These are phyloP conservation scores for Colletotrichum sp. DNA, from an alignment of 2,329 filamentous ascomycete species.

Conservation along the genomic window DNA sequence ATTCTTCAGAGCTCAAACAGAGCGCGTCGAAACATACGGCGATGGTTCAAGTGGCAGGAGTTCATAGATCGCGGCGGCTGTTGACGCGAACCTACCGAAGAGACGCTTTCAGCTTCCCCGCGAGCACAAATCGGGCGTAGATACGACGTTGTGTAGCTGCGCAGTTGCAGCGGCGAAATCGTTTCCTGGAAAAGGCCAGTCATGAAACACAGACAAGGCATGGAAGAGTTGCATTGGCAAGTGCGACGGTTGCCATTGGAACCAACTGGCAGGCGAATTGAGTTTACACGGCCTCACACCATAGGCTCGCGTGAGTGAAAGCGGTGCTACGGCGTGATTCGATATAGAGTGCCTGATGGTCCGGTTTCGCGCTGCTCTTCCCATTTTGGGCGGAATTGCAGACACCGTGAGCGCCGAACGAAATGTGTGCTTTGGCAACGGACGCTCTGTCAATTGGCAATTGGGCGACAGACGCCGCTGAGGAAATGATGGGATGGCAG, in stretches of 20 bases:
- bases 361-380: background rate
- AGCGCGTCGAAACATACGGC: background rate
- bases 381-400: background rate
- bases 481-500: background rate
- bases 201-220: slow-evolving; percentile 4
- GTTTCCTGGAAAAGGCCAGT: background rate
- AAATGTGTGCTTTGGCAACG: background rate
- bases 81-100: background rate
- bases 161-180: background rate
- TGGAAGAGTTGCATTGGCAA: background rate
- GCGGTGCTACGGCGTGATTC: background rate
- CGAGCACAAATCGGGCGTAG: background rate
- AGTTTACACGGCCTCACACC: background rate
- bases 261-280: background rate
- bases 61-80: background rate
- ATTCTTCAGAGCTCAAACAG: background rate
- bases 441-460: background rate
- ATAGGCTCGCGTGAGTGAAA: background rate
- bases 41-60: background rate
- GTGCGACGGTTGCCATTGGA: background rate
- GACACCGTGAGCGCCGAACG: background rate
- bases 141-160: background rate
- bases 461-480: background rate
- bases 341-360: background rate
- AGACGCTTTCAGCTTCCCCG: background rate